These are phyloP conservation scores for Pyrenophora seminiperda DNA, from an alignment of 2,329 filamentous ascomycete genomes.

Conservation along the genomic window DNA sequence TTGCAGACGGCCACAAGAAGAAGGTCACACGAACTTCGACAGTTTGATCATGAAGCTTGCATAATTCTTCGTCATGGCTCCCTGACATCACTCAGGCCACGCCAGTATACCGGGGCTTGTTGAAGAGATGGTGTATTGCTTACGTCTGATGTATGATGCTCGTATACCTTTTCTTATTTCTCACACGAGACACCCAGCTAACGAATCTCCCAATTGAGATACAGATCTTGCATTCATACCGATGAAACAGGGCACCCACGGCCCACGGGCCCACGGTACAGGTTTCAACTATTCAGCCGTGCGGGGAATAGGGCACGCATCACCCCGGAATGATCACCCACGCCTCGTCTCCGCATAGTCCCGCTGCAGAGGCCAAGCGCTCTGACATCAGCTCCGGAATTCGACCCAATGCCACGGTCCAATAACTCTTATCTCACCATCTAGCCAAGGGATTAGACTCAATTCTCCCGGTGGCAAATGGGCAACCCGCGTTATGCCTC, in stretches of 20 bases:
- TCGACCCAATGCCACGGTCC: slow-evolving; percentile 7
- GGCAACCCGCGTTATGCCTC: slow-evolving; percentile 15
- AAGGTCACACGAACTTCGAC: slow-evolving; percentile 34
- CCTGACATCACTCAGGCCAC: slow-evolving; percentile 10
- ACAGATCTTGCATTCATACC: slow-evolving; percentile 23
- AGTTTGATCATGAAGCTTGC: slow-evolving; percentile 19
- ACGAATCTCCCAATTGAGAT: slow-evolving; percentile 18
- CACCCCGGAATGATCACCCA: slow-evolving; percentile 24
- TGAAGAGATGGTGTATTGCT: slow-evolving; percentile 11
- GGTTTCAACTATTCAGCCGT: slow-evolving; percentile 23
- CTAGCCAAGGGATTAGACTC: slow-evolving; percentile 6
- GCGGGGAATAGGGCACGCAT: slow-evolving; percentile 23
- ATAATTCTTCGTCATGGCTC: neutral
- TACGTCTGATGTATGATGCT: slow-evolving; percentile 17
- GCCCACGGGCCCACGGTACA: slow-evolving; percentile 19
- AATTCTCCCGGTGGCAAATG: slow-evolving; percentile 24
- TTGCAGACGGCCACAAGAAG: slow-evolving; percentile 30
- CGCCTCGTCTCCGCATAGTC: slow-evolving; percentile 12
- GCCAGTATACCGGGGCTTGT: slow-evolving; percentile 26
- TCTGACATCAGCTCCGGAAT: slow-evolving; percentile 27
- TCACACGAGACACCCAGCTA: slow-evolving; percentile 15
- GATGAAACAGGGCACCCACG: slow-evolving; percentile 18
- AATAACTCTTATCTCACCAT: slow-evolving; percentile 14
- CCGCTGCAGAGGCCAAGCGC: slow-evolving; percentile 10
- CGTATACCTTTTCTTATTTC: slow-evolving; percentile 15